These are phyloP conservation scores for Withania somnifera DNA, from an alignment of 305 asterid species.

Conservation along the genomic window DNA sequence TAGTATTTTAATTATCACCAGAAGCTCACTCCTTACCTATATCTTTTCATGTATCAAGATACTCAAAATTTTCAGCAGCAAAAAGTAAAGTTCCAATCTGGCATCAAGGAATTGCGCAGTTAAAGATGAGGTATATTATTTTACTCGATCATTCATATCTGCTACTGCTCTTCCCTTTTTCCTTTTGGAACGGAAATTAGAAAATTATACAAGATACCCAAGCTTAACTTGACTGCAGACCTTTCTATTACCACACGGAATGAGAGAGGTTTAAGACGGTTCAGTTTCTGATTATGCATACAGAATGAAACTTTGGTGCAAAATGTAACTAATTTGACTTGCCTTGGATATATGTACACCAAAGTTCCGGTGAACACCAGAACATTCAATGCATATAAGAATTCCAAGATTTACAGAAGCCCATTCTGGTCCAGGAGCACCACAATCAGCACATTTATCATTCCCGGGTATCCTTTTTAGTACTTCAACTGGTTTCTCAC, in stretches of 20 bases:
- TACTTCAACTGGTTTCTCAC: conserved; percentile 47
- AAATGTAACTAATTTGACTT: conserved; percentile 16
- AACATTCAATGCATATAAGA: conserved; percentile 87
- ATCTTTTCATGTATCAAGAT: not conserved
- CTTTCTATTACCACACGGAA: not conserved
- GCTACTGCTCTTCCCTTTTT: not conserved
- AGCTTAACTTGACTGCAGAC: not conserved
- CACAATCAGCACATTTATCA: conserved; percentile 95
- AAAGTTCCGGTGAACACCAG: conserved; percentile 92
- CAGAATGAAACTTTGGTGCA: conserved; percentile 5
- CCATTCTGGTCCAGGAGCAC: conserved; percentile 93
- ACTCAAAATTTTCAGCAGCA: not conserved
- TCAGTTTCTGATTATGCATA: not conserved
- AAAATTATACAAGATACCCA: not conserved
- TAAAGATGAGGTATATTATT: not conserved
- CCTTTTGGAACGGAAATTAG: not conserved
- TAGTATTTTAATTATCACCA: not conserved
- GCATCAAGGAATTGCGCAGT: not conserved
- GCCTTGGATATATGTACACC: conserved; percentile 95
- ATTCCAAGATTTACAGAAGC: conserved; percentile 88
- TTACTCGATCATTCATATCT: not conserved
- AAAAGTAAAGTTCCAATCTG: not conserved
- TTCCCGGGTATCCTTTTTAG: conserved; percentile 66
- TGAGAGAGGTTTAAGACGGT: not conserved
- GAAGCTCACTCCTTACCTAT: not conserved